phyloP scores from a whole-genome alignment of 176 grass and related monocot genomes.

The Paspalum vaginatum region DNA sequence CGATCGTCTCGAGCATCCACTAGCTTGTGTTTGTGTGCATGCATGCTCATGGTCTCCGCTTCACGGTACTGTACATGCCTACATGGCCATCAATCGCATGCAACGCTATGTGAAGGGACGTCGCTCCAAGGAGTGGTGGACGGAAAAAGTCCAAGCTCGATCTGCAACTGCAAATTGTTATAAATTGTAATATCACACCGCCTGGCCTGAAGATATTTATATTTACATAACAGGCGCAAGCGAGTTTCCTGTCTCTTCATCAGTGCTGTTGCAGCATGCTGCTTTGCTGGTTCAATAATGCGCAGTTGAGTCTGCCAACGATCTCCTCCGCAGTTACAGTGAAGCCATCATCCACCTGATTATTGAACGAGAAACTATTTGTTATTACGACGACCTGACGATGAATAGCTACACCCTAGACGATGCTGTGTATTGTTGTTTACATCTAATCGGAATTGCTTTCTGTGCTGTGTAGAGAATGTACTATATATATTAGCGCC shows the following conservation, averaged over 20 bases:
- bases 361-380: too few species aligned
- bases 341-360: conserved; percentile 40
- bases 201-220: too few species aligned
- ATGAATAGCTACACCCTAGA: too few species aligned
- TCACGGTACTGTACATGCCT: conserved; percentile 12
- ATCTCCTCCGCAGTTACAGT: conserved; percentile 39
- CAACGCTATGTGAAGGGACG: too few species aligned
- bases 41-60: too few species aligned
- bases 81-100: too few species aligned
- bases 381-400: too few species aligned
- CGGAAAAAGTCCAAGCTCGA: too few species aligned
- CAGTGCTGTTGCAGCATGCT: conserved; percentile 1
- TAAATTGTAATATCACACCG: too few species aligned
- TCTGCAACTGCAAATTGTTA: too few species aligned
- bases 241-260: conserved; percentile 33
- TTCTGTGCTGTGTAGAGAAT: not conserved
- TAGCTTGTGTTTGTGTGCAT: not conserved
- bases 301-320: conserved; percentile 35
- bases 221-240: too few species aligned
- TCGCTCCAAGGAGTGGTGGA: too few species aligned
- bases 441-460: not conserved
- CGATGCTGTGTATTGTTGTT: not conserved
- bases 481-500: not conserved
- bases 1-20: not conserved
- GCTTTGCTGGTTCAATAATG: not conserved